Conservation (phyloP, 2,329 filamentous ascomycete species). For the Paraconiothyrium brasiliense region DNA sequence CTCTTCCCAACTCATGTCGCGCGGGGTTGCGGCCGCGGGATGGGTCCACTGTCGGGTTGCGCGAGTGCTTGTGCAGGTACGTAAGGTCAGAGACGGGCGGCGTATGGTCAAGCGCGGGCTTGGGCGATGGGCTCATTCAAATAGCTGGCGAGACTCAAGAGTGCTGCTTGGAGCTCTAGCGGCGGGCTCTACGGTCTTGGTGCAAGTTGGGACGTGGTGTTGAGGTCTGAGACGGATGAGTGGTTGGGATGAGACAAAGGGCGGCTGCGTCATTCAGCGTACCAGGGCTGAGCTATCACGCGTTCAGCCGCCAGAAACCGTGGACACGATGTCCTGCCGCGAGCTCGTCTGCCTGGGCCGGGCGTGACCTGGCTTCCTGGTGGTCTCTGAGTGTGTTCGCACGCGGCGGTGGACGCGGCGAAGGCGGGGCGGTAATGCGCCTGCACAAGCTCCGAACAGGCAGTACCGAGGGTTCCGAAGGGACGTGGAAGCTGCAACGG, state of each 20-base stretch:
- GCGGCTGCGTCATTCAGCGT: constrained; percentile 16
- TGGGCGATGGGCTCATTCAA: constrained; percentile 54
- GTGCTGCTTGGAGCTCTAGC: constrained; percentile 22
- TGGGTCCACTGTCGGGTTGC: constrained; percentile 47
- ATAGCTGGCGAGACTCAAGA: constrained; percentile 26
- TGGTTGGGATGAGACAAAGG: constrained; percentile 17
- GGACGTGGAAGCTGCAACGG: constrained; percentile 1
- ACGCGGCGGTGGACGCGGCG: neutral
- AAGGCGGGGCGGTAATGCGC: constrained; percentile 6
- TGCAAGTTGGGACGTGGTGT: constrained; percentile 4
- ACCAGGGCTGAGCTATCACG: constrained; percentile 9
- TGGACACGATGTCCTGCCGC: neutral
- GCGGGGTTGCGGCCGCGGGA: constrained; percentile 48
- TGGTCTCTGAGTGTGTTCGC: constrained; percentile 3
- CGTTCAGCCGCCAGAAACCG: constrained; percentile 6
- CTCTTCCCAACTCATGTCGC: constrained; percentile 54
- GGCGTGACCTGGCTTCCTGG: constrained; percentile 4
- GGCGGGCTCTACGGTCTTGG: neutral
- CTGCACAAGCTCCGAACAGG: constrained; percentile 3
- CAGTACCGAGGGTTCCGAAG: neutral
- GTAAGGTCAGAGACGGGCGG: constrained; percentile 46
- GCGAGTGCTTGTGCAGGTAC: constrained; percentile 48
- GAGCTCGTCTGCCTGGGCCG: constrained; percentile 6
- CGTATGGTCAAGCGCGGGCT: constrained; percentile 39
- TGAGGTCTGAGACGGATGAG: constrained; percentile 13